These are phyloP conservation scores for Ganoderma sp. DNA, from an alignment of 1,284 basidiomycete species.

Conservation along the genomic window DNA sequence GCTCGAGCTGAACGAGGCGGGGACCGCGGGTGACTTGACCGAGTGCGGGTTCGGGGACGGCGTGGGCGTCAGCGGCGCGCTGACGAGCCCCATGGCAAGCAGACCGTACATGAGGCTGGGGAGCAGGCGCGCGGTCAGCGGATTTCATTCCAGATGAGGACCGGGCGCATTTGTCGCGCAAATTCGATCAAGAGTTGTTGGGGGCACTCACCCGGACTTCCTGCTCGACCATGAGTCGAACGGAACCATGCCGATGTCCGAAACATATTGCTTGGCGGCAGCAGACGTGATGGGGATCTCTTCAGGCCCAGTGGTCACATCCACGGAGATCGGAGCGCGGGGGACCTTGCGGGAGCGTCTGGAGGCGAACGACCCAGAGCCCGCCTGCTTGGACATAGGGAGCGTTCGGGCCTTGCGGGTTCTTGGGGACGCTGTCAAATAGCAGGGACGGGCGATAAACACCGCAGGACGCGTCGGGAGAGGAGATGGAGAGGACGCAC, in stretches of 20 bases:
- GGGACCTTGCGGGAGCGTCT: slow-evolving; percentile 27
- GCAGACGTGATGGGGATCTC: slow-evolving; percentile 28
- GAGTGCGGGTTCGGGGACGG: not conserved
- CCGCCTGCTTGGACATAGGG: slow-evolving; percentile 22
- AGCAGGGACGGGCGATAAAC: not conserved
- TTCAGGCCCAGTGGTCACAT: slow-evolving; percentile 30
- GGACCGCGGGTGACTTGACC: slow-evolving; percentile 27
- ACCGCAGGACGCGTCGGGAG: not conserved
- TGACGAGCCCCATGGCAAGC: slow-evolving; percentile 35
- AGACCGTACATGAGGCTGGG: slow-evolving; percentile 34
- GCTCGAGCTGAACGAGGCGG: too few species aligned
- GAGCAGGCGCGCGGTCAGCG: slow-evolving; percentile 4
- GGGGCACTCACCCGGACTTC: slow-evolving; percentile 30
- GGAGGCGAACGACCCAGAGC: slow-evolving; percentile 29
- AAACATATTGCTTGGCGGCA: slow-evolving; percentile 26
- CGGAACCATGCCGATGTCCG: slow-evolving; percentile 37
- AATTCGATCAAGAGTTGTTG: not conserved
- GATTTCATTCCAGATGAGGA: not conserved
- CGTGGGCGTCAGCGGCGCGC: slow-evolving; percentile 32
- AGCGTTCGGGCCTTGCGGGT: slow-evolving; percentile 23
- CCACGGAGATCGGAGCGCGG: slow-evolving; percentile 29
- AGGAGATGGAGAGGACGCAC: slow-evolving; percentile 13
- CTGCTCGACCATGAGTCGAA: slow-evolving; percentile 38
- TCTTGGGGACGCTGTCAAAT: slow-evolving; percentile 21
- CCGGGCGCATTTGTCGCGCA: not conserved